phyloP scores from a whole-genome alignment of 2,329 filamentous ascomycete genomes.

The Penicillium glabrum region DNA sequence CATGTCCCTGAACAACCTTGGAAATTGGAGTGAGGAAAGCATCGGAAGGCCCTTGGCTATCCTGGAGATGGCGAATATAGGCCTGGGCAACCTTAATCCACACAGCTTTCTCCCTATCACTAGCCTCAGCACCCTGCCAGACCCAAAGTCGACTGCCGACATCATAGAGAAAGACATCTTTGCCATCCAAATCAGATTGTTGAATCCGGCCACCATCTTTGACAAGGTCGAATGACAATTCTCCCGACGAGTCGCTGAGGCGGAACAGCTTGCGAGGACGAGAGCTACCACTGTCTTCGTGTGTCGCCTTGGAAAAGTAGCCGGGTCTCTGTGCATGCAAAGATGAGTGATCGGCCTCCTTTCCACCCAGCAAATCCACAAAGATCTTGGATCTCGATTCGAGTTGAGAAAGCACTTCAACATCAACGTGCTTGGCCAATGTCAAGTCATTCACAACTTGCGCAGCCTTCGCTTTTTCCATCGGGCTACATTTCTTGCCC shows the following conservation, averaged over 20 bases:
- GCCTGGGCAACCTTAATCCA: constrained; percentile 49
- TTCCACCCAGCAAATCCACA: constrained; percentile 57
- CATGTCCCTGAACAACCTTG: constrained; percentile 31
- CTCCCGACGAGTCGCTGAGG: constrained; percentile 62
- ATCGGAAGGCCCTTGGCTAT: constrained; percentile 17
- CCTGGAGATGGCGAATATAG: constrained; percentile 29
- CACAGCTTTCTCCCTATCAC: constrained; percentile 56
- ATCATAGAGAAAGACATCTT: constrained; percentile 65
- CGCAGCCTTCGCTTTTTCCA: constrained; percentile 68
- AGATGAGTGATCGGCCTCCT: constrained; percentile 40
- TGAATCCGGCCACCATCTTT: constrained; percentile 54
- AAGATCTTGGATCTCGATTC: constrained; percentile 54
- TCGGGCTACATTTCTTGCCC: constrained; percentile 62
- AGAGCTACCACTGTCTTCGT: constrained; percentile 2
- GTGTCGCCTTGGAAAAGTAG: constrained; percentile 20
- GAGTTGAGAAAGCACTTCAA: constrained; percentile 63
- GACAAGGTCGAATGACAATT: constrained; percentile 58
- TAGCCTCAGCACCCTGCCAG: constrained; percentile 63
- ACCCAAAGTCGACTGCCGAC: constrained; percentile 62
- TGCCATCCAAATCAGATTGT: constrained; percentile 54
- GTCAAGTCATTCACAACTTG: constrained; percentile 62
- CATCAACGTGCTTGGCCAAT: constrained; percentile 61
- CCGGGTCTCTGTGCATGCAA: constrained; percentile 46
- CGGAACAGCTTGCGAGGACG: constrained; percentile 55
- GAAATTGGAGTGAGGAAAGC: constrained; percentile 29